These are phyloP conservation scores for Suillus occidentalis DNA, from an alignment of 768 basidiomycete species.

Conservation along the genomic window DNA sequence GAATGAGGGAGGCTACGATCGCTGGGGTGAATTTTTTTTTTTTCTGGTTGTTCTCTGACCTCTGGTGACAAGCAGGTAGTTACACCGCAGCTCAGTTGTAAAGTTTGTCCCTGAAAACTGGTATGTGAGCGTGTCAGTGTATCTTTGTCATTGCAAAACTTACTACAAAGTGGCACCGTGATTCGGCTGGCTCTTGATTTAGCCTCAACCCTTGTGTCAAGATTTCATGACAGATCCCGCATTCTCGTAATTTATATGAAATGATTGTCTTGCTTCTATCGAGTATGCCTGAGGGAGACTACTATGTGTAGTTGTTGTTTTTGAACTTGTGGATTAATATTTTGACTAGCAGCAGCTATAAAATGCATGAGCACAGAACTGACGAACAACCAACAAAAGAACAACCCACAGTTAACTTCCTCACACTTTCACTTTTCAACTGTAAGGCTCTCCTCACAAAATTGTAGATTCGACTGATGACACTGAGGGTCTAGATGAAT, in stretches of 20 bases:
- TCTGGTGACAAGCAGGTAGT: neutral
- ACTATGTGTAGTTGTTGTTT: neutral
- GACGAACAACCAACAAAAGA: neutral
- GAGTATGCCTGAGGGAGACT: neutral
- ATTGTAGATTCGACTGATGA: neutral
- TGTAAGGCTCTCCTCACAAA: neutral
- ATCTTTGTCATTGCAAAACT: neutral
- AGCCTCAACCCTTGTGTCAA: neutral
- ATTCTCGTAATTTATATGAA: neutral
- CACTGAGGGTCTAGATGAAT: neutral
- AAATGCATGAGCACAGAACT: neutral
- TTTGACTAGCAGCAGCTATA: neutral
- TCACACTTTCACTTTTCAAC: neutral
- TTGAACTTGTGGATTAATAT: neutral
- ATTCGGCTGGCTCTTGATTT: neutral
- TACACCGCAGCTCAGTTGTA: neutral
- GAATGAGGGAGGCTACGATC: neutral
- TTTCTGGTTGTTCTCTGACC: neutral
- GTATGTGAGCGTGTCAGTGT: neutral
- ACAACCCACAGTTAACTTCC: neutral
- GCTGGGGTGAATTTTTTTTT: neutral
- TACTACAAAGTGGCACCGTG: neutral
- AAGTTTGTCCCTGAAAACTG: neutral
- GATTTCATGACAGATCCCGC: neutral
- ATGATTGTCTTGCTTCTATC: neutral